Evolutionary conservation across 176 grass and related monocot genomes (phyloP).

Genomic region (Phoenix dactylifera): DNA sequence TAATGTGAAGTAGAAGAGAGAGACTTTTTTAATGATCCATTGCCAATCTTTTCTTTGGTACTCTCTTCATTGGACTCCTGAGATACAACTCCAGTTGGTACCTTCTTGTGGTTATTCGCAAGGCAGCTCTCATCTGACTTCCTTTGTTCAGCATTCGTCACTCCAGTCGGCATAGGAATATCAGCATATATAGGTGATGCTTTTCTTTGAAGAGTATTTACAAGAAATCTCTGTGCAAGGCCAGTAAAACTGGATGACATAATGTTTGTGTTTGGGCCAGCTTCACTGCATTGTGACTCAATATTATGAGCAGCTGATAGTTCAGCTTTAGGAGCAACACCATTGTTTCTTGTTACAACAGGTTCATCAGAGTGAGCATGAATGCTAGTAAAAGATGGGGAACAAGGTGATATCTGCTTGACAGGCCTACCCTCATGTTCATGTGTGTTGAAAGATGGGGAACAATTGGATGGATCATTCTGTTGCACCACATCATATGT

Average conservation of each 20-base stretch:
- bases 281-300: background rate
- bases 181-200: constrained; percentile 47
- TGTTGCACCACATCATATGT: constrained; percentile 22
- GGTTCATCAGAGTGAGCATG: constrained; percentile 11
- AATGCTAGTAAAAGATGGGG: constrained; percentile 11
- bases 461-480: constrained; percentile 25
- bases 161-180: constrained; percentile 29
- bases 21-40: constrained; percentile 35
- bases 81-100: constrained; percentile 15
- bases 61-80: constrained; percentile 25
- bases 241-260: constrained; percentile 81
- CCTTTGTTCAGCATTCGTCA: constrained; percentile 29
- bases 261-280: constrained; percentile 5
- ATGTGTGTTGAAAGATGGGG: constrained; percentile 24
- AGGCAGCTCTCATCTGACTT: constrained; percentile 25
- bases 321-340: constrained; percentile 25
- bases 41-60: constrained; percentile 32
- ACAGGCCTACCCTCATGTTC: constrained; percentile 17
- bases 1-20: constrained; percentile 30
- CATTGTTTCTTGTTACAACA: constrained; percentile 26
- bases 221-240: constrained; percentile 82
- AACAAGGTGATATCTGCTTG: constrained; percentile 25
- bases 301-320: background rate
- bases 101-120: constrained; percentile 10
- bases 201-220: constrained; percentile 81